Base-by-base conservation (phyloP, 83 land plant species). In the Larix sibirica region DNA sequence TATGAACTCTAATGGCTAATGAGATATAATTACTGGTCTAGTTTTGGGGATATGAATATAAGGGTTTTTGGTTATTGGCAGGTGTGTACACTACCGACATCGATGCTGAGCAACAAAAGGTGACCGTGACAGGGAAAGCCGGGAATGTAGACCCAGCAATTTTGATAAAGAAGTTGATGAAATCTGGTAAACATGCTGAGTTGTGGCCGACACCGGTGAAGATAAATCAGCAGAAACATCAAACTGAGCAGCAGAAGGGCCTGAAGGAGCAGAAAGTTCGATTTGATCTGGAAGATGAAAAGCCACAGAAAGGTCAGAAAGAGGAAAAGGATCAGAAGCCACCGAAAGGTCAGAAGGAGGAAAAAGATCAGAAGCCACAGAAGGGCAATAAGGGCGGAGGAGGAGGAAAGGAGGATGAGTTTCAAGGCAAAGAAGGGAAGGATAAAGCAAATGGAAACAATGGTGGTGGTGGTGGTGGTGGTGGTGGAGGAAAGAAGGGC, bases 91-190 rank as follows among this genome's bases (percentile, higher is more conserved):
- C 50, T 0, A 77, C 81, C 26, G 26, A 33, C 47, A 83, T 92
- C 81, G 94, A 92, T 87, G 80, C 90, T 18, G 94, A 92, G 62
- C 92, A 86, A 76, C 92, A 92, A 81, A 92, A 87, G 83, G 94
- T 92, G 79, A 92, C 90, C 13, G 92, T 92, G 0, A 77, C 87
- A 17, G 56, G 56, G 14, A 92, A 88, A 75, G 85, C 87, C 12
- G 56, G 56, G 14, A 92, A 88, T 79, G 85, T 92, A 18, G 94
- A 92, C 74, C 76, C 90, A 4, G 75, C 76, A 1, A 85, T 81
- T 1, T 86, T 92, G 14, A 90, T 92, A 76, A 92, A 92, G 73
- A 90, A 87, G 88, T 88, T 92, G 4, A 31, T 28, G 7, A 92
- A 90, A 64, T 77, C 87, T 12, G 94, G 94, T 6, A 92, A 92